Evolutionary conservation across 139 green algal genomes (phyloP), one percentile per base, ranked within the genome.

Genomic region (Chlorella sp.): DNA sequence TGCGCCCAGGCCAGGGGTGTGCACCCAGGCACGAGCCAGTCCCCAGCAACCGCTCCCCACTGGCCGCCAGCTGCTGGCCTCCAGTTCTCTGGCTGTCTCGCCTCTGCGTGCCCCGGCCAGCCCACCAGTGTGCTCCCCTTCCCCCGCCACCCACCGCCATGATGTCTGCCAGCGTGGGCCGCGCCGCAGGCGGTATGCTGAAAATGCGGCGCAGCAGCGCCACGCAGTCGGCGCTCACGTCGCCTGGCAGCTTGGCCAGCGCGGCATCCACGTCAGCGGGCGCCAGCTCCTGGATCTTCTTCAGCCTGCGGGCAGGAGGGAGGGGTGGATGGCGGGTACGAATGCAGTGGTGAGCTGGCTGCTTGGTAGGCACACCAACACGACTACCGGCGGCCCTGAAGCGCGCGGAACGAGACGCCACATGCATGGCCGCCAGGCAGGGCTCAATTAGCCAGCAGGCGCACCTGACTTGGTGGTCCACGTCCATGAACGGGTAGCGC

Each of bases 191-290:
- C 72, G 92, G 78, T 11, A 92, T 91, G 26, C 90, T 86, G n/a
- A 98, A 90, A 62, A 98, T 94, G 41, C 82, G 77, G 20, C 65
- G 76, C 36, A 98, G 76, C 79, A 98, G 89, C 36, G 85, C 92
- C 88, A 68, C 58, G 72, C 84, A 91, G 28, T 64, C 84, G 16
- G 84, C 40, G 0, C 80, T 87, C 60, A 86, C 79, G 67, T 73
- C 87, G 34, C 44, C 26, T 5, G 58, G 74, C 54, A 88, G 83
- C 65, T 82, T 67, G 44, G 26, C 24, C 73, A 88, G 46, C 62
- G 87, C 81, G 0, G 43, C 20, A 41, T 81, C 54, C 32, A 90
- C 87, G 41, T 90, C 75, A 13, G 51, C 41, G 20, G 76, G 51
- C 14, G 51, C 62, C 67, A 90, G 56, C 38, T 80, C 54, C 68